Evolutionary conservation across 1,284 basidiomycete species (phyloP).

Genomic region (Gomphus bonarii): DNA sequence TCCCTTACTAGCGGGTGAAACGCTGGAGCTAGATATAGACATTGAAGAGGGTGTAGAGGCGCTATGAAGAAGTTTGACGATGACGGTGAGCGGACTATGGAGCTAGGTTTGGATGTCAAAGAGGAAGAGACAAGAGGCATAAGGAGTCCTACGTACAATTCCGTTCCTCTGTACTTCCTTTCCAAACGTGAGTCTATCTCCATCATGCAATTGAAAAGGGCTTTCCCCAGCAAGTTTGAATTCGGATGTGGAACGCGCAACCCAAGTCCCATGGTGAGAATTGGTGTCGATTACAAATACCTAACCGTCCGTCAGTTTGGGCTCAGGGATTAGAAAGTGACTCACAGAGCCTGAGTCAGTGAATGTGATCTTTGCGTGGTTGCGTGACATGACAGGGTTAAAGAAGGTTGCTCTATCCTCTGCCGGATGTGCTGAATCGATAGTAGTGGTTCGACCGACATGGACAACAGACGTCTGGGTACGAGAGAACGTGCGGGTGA

Average conservation of each 20-base stretch:
- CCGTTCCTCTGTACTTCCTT: slow-evolving; percentile 52
- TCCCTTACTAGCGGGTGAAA: not conserved
- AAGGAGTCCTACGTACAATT: not conserved
- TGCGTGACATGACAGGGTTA: slow-evolving; percentile 55
- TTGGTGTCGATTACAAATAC: slow-evolving; percentile 46
- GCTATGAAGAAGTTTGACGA: slow-evolving; percentile 4
- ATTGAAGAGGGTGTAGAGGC: slow-evolving; percentile 3
- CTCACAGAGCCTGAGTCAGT: slow-evolving; percentile 47
- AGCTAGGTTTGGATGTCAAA: not conserved
- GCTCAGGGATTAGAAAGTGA: slow-evolving; percentile 15
- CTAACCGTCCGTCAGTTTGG: slow-evolving; percentile 23
- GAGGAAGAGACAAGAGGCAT: not conserved
- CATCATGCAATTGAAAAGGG: slow-evolving; percentile 41
- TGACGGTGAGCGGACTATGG: slow-evolving; percentile 3
- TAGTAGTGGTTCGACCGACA: slow-evolving; percentile 43
- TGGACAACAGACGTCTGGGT: slow-evolving; percentile 33
- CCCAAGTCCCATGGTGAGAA: slow-evolving; percentile 55
- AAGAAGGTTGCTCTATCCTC: slow-evolving; percentile 39
- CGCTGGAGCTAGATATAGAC: not conserved
- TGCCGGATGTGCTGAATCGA: slow-evolving; percentile 20
- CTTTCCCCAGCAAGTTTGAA: slow-evolving; percentile 33
- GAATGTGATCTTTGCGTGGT: slow-evolving; percentile 56
- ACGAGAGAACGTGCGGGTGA: slow-evolving; percentile 32
- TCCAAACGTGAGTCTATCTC: slow-evolving; percentile 62
- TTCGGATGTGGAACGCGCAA: slow-evolving; percentile 37